Percentiles rank a stretch among this genome's conserved stretches.
These are phyloP conservation scores for Mycena galopus DNA, from an alignment of 768 basidiomycete species.

Conservation along the genomic window DNA sequence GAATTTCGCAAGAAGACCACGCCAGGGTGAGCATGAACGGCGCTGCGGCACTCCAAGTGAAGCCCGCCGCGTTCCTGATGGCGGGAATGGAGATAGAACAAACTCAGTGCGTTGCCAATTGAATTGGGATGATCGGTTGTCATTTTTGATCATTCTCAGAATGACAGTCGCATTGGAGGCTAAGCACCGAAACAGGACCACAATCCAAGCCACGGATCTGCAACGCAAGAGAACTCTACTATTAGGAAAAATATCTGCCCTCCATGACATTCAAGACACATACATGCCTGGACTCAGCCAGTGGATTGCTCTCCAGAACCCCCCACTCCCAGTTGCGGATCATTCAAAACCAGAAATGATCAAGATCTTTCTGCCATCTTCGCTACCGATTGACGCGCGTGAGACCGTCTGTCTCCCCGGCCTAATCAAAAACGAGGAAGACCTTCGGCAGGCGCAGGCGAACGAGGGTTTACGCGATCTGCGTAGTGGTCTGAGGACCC, in stretches of 20 bases:
- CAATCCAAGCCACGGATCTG: background rate
- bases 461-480: background rate
- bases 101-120: background rate
- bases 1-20: background rate
- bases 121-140: too few species aligned
- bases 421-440: background rate
- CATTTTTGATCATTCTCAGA: background rate
- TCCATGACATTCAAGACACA: background rate
- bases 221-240: background rate
- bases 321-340: background rate
- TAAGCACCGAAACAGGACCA: background rate
- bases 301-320: background rate
- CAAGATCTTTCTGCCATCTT: background rate
- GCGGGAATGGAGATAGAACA: background rate
- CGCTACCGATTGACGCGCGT: background rate
- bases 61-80: background rate
- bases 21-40: background rate
- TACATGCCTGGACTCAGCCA: background rate
- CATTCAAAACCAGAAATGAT: background rate
- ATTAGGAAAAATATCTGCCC: background rate
- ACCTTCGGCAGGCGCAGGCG: background rate
- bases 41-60: background rate
- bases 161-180: background rate
- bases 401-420: background rate
- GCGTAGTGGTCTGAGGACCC: background rate